phyloP scores from a whole-genome alignment of 2,329 filamentous ascomycete genomes.

The Ascochyta viciae-villosae region DNA sequence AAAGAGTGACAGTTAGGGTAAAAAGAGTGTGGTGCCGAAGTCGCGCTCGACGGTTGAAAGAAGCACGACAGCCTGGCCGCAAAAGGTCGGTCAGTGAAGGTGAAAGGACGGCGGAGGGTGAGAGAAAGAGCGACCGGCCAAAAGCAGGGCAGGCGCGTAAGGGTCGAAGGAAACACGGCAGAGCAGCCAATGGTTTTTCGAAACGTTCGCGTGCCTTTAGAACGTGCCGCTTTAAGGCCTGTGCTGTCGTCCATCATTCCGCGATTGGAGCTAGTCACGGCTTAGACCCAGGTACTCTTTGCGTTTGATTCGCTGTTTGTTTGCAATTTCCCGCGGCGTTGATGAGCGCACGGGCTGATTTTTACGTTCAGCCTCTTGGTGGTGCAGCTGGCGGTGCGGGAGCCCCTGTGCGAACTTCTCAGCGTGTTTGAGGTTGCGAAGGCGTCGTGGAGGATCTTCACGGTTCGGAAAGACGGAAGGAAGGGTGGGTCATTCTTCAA shows the following conservation, averaged over 20 bases:
- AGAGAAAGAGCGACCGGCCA: slow-evolving; percentile 20
- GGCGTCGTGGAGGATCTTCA: slow-evolving; percentile 14
- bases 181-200: slow-evolving; percentile 23
- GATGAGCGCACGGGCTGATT: slow-evolving; percentile 32
- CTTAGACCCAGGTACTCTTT: slow-evolving; percentile 36
- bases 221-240: slow-evolving; percentile 9
- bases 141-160: slow-evolving; percentile 17
- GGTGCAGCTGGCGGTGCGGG: slow-evolving; percentile 20
- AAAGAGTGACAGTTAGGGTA: slow-evolving; percentile 40
- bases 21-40: slow-evolving; percentile 48
- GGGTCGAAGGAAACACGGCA: slow-evolving; percentile 29
- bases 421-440: slow-evolving; percentile 20
- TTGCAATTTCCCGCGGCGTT: slow-evolving; percentile 37
- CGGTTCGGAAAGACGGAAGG: slow-evolving; percentile 11
- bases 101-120: slow-evolving; percentile 26
- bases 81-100: slow-evolving; percentile 27
- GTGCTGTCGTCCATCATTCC: slow-evolving; percentile 35
- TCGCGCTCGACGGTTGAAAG: slow-evolving; percentile 48
- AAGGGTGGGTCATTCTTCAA: slow-evolving; percentile 10
- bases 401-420: slow-evolving; percentile 31
- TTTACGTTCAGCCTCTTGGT: slow-evolving; percentile 21
- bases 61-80: slow-evolving; percentile 51
- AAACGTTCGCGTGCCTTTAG: slow-evolving; percentile 34
- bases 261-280: slow-evolving; percentile 24
- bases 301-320: slow-evolving; percentile 33